Evolutionary conservation across 768 basidiomycete species (phyloP).

Genomic region (Xanthoconium stramineum): DNA sequence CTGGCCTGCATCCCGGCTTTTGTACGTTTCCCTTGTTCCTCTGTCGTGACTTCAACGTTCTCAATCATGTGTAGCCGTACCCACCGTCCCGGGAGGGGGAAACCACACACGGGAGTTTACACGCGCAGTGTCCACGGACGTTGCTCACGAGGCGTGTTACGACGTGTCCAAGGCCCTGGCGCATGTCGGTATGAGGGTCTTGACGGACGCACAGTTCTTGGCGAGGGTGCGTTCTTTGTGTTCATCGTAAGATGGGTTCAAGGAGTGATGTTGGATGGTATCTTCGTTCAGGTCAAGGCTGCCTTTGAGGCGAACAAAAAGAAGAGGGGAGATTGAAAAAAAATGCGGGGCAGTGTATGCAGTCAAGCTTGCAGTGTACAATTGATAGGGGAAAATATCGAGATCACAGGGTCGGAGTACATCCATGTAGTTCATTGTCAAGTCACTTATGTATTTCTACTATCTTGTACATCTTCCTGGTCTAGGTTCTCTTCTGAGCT

Average conservation of each 20-base stretch:
- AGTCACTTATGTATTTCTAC: too few relatives aligned
- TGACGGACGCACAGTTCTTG: constrained; percentile 64
- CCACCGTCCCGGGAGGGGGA: constrained; percentile 64
- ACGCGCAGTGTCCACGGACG: constrained; percentile 52
- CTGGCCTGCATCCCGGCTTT: constrained; percentile 70
- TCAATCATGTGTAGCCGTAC: constrained; percentile 51
- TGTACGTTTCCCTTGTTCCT: constrained; percentile 10
- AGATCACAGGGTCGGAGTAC: too few relatives aligned
- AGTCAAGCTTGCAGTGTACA: too few relatives aligned
- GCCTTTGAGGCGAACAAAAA: constrained; percentile 45
- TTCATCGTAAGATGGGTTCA: not conserved
- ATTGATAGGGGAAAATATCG: too few relatives aligned
- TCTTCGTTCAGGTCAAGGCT: constrained; percentile 38
- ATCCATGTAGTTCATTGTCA: too few relatives aligned
- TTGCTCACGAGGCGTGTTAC: constrained; percentile 63
- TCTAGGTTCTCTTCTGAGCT: too few relatives aligned
- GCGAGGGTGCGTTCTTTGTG: constrained; percentile 41
- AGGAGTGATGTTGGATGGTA: not conserved
- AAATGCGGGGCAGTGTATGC: too few relatives aligned
- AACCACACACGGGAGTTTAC: constrained; percentile 73
- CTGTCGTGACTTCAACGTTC: not conserved
- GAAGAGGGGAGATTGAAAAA: constrained; percentile 2
- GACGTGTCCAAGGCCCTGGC: constrained; percentile 71
- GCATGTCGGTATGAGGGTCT: constrained; percentile 59
- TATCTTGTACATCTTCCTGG: too few relatives aligned